These are phyloP conservation scores for Trichoderma gamsii DNA, from an alignment of 495 filamentous ascomycete species.

Conservation along the genomic window DNA sequence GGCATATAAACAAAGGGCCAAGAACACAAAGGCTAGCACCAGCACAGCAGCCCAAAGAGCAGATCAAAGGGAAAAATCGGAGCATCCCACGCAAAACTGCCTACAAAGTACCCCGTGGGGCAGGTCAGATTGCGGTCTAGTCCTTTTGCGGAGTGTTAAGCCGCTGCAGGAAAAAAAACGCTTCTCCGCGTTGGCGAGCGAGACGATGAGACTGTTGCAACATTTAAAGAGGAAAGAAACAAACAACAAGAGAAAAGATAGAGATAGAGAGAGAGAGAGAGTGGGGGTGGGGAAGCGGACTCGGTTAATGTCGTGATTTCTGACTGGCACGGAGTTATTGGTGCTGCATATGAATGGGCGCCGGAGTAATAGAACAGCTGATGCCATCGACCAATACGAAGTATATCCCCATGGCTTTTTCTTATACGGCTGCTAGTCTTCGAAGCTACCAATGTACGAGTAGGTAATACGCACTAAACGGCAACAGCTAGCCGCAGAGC, in stretches of 20 bases:
- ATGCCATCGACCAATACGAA: neutral
- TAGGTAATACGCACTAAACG: no score
- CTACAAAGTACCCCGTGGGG: no score
- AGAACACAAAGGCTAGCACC: no score
- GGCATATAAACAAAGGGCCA: no score
- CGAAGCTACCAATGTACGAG: no score
- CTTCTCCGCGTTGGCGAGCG: neutral
- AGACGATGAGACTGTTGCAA: neutral
- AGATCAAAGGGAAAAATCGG: neutral
- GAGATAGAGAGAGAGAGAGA: neutral
- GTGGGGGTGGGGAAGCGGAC: neutral
- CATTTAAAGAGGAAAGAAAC: neutral
- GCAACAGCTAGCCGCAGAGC: no score
- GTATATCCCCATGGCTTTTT: neutral
- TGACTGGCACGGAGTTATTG: constrained; percentile 1
- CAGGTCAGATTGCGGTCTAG: neutral
- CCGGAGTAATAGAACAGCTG: neutral
- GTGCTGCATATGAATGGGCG: neutral
- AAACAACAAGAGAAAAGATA: neutral
- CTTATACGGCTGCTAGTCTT: no score
- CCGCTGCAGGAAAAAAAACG: neutral
- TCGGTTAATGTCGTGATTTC: neutral
- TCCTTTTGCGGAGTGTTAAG: neutral
- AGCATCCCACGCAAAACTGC: neutral
- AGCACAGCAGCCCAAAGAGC: neutral